Conservation (phyloP, 768 basidiomycete species). For the Fomitopsis serialis region DNA sequence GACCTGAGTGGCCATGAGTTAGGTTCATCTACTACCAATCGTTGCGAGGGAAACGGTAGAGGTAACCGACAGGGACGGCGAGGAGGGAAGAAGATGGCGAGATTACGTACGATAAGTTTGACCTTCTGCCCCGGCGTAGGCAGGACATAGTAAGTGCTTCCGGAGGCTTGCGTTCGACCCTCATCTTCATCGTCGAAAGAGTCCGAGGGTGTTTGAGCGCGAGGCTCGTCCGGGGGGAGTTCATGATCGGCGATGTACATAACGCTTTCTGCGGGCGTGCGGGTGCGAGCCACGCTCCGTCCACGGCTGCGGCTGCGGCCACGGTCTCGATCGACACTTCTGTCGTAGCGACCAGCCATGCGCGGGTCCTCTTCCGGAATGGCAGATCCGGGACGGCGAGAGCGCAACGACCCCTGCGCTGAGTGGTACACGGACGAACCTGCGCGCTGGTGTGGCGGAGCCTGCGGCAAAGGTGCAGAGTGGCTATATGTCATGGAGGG, state of each 20-base stretch:
- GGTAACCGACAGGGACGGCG: too few relatives aligned
- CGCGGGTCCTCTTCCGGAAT: slow-evolving; percentile 7
- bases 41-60: slow-evolving; percentile 6
- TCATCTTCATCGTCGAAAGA: slow-evolving; percentile 17
- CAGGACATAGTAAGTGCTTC: slow-evolving; percentile 71
- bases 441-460: slow-evolving; percentile 32
- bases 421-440: slow-evolving; percentile 37
- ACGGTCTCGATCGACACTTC: slow-evolving; percentile 3
- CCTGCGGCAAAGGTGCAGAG: slow-evolving; percentile 47
- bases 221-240: slow-evolving; percentile 31
- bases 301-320: slow-evolving; percentile 11
- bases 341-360: background rate
- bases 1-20: slow-evolving; percentile 22
- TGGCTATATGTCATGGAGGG: slow-evolving; percentile 67
- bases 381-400: slow-evolving; percentile 1
- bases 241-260: slow-evolving; percentile 12
- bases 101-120: slow-evolving; percentile 62
- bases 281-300: slow-evolving; percentile 8
- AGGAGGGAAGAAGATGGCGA: slow-evolving; percentile 7
- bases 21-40: slow-evolving; percentile 7
- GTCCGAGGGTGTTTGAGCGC: slow-evolving; percentile 7
- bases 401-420: slow-evolving; percentile 22
- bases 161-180: slow-evolving; percentile 37
- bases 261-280: slow-evolving; percentile 3
- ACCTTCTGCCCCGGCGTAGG: slow-evolving; percentile 70